Evolutionary conservation across 139 green algal species (phyloP).

Genomic region (Chlorella sorokiniana): DNA sequence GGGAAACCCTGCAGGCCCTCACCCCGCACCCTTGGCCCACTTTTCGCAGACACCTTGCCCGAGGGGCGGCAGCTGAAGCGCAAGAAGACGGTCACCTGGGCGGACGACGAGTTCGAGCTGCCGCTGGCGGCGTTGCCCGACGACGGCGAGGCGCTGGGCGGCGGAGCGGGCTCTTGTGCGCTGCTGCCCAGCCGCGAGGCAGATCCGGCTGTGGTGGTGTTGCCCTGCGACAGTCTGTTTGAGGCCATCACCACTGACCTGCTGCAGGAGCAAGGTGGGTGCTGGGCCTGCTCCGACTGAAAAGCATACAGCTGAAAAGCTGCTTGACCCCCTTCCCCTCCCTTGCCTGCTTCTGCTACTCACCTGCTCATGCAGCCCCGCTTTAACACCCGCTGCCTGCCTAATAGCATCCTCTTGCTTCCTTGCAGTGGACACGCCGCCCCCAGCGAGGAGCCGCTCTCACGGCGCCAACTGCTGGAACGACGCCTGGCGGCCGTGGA

Average conservation of each 20-base stretch:
- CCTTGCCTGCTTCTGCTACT: neutral
- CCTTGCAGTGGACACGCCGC: neutral
- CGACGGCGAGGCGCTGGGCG: neutral
- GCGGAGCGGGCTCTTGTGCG: neutral
- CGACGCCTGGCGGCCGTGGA: neutral
- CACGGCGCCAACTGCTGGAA: slow-evolving; percentile 24
- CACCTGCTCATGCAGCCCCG: neutral
- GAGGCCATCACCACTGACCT: slow-evolving; percentile 1
- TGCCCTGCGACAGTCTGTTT: slow-evolving; percentile 20
- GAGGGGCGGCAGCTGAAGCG: slow-evolving; percentile 4
- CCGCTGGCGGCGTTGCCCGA: neutral
- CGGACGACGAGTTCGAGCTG: slow-evolving; percentile 19
- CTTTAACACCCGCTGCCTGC: neutral
- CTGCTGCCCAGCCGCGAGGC: neutral
- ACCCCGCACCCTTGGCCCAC: neutral
- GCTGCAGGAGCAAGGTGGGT: slow-evolving; percentile 20
- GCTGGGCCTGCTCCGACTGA: neutral
- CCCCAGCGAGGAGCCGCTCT: slow-evolving; percentile 18
- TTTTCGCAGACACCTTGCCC: neutral
- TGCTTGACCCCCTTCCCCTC: too few species aligned
- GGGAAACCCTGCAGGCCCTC: neutral
- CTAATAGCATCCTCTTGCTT: neutral
- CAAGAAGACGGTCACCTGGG: slow-evolving; percentile 50
- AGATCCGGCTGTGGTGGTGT: neutral
- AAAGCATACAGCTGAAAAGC: neutral